phyloP scores from a whole-genome alignment of 257 asterid genomes.

The Solanum gracilifrons region DNA sequence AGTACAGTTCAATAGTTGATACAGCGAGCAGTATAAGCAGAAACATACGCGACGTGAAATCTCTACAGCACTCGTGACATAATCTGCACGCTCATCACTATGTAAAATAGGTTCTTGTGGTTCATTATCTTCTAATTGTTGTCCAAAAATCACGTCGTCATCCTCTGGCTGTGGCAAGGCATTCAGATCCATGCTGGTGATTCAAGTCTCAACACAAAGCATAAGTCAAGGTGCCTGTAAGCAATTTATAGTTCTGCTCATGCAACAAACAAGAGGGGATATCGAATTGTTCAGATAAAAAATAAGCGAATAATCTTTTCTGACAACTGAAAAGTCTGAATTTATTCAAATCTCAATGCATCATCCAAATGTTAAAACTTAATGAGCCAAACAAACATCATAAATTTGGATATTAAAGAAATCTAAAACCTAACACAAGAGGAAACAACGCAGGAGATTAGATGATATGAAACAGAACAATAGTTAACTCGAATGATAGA shows the following conservation, averaged over 20 bases:
- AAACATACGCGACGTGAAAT: slow-evolving; percentile 55
- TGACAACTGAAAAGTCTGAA: neutral
- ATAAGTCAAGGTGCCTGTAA: slow-evolving; percentile 11
- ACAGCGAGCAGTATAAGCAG: slow-evolving; percentile 2
- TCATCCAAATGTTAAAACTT: neutral
- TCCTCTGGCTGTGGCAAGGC: slow-evolving; percentile 91
- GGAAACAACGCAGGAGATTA: neutral
- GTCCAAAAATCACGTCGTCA: slow-evolving; percentile 58
- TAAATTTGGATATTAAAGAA: neutral
- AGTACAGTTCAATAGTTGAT: neutral
- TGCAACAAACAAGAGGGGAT: neutral
- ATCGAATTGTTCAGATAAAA: neutral
- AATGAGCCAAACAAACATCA: neutral
- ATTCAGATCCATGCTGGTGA: slow-evolving; percentile 89
- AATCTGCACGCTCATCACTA: slow-evolving; percentile 40
- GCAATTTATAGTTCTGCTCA: neutral
- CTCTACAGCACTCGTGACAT: slow-evolving; percentile 29
- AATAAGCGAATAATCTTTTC: neutral
- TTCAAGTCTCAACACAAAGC: slow-evolving; percentile 40
- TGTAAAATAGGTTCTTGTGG: slow-evolving; percentile 30
- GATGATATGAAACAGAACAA: neutral
- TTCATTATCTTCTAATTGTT: slow-evolving; percentile 51
- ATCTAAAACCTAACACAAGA: neutral
- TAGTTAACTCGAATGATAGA: neutral
- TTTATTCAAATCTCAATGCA: neutral